Base-by-base conservation (phyloP, 345 rosid genomes). In the Lepidium aucheri region DNA sequence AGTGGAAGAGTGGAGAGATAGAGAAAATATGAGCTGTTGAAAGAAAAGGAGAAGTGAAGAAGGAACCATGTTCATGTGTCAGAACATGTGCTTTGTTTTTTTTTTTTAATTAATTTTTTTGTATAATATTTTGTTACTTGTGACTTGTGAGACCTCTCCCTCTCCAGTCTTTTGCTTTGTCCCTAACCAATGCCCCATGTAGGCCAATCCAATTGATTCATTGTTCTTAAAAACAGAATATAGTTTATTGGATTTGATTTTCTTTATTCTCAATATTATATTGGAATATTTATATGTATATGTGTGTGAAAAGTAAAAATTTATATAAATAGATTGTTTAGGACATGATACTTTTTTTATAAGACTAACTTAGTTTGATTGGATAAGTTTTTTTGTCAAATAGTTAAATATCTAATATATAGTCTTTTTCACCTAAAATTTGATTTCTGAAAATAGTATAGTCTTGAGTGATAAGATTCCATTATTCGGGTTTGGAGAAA, bases 1-100 rank as follows among this genome's bases (percentile, higher is more conserved):
- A 73, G 76, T 73, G 77, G 77, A 65, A 64, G 70, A 63, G 70
- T 63, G 58, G 76, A 63, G 70, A 57, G 38, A 71, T 13, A 26
- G 65, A 62, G 61, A 73, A 56, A 67, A 38, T 26, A 67, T 74
- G 77, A 74, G 77, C 69, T 74, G 77, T 74, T 58, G 60, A 53
- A 60, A 51, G 67, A 66, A 67, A 60, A 53, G 47, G 63, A 60
- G 68, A 65, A 73, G 76, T 60, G 77, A 67, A 67, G 59, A 74
- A 74, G 63, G 73, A 60, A 67, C 63, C 77, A 74, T 74, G 73
- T 60, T 61, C 68, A 60, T 74, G 68, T 74, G 77, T 67, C 73
- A 74, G 73, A 61, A 67, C 77, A 74, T 74, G 77, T 74, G 77
- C 72, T 67, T 67, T 74, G 68, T 73, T 58, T 68, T 55, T 33